phyloP scores from a whole-genome alignment of 257 asterid species.

The Primulina tabacum region DNA sequence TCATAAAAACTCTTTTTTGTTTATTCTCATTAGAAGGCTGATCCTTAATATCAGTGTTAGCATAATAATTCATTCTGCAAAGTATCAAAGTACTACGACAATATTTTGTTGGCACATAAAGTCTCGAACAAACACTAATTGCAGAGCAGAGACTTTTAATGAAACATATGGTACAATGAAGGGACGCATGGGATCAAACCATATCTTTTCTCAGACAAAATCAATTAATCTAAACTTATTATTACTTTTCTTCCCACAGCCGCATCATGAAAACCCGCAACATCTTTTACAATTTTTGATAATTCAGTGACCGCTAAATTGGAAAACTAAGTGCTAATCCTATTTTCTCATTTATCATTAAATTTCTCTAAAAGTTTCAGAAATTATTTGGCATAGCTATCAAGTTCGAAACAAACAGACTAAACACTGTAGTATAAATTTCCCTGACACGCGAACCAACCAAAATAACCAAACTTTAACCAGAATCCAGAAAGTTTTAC shows the following conservation, averaged over 20 bases:
- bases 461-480: not conserved
- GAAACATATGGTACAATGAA: constrained; percentile 6
- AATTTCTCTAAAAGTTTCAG: not conserved
- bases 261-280: not conserved
- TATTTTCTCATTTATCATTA: not conserved
- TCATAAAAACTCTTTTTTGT: not conserved
- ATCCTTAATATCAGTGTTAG: not conserved
- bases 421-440: not conserved
- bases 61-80: not conserved
- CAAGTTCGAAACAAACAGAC: not conserved
- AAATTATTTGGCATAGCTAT: not conserved
- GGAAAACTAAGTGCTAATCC: not conserved
- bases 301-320: not conserved
- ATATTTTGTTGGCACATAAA: not conserved
- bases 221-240: not conserved
- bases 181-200: not conserved
- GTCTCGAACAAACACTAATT: constrained; percentile 7
- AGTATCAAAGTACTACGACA: not conserved
- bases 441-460: constrained; percentile 3
- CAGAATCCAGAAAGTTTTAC: constrained; percentile 16
- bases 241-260: not conserved
- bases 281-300: not conserved
- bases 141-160: constrained; percentile 4
- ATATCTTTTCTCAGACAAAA: not conserved
- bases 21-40: not conserved